Conservation (phyloP, 2,329 filamentous ascomycete species). For the Arthrobotrys entomopaga region DNA sequence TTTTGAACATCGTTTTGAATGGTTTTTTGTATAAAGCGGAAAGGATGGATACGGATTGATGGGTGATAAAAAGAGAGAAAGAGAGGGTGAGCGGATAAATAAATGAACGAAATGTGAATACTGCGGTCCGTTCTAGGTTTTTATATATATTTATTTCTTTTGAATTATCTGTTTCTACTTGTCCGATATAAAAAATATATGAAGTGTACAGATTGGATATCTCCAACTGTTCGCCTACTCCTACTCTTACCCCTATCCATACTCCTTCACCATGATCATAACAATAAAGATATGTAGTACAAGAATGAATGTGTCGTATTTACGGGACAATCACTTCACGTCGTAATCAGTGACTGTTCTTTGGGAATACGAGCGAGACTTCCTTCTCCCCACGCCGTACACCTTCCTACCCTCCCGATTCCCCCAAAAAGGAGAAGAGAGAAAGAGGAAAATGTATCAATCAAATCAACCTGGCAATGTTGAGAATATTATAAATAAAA, state of each 20-base stretch:
- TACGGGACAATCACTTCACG: slow-evolving; percentile 56
- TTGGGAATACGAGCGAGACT: slow-evolving; percentile 50
- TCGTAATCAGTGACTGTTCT: slow-evolving; percentile 55
- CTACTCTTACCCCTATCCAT: too few relatives aligned
- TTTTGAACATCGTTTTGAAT: background rate
- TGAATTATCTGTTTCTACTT: slow-evolving; percentile 36
- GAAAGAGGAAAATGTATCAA: slow-evolving; percentile 10
- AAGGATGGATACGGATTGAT: background rate
- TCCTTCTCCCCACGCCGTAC: slow-evolving; percentile 53
- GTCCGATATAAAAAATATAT: slow-evolving; percentile 29
- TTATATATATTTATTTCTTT: slow-evolving; percentile 6
- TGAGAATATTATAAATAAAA: slow-evolving; percentile 1
- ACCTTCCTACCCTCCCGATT: slow-evolving; percentile 1
- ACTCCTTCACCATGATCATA: too few relatives aligned
- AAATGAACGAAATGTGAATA: slow-evolving; percentile 36
- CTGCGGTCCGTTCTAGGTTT: slow-evolving; percentile 17
- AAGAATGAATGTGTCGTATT: slow-evolving; percentile 51
- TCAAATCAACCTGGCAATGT: slow-evolving; percentile 53
- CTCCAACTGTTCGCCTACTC: too few relatives aligned
- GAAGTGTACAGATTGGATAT: slow-evolving; percentile 32
- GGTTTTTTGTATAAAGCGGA: slow-evolving; percentile 45
- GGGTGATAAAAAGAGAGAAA: slow-evolving; percentile 6
- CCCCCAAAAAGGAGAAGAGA: slow-evolving; percentile 6
- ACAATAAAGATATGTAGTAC: background rate
- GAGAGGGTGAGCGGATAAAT: slow-evolving; percentile 12